Conservation (phyloP, 495 filamentous ascomycete genomes). For the Hypoxylon crocopeplum region DNA sequence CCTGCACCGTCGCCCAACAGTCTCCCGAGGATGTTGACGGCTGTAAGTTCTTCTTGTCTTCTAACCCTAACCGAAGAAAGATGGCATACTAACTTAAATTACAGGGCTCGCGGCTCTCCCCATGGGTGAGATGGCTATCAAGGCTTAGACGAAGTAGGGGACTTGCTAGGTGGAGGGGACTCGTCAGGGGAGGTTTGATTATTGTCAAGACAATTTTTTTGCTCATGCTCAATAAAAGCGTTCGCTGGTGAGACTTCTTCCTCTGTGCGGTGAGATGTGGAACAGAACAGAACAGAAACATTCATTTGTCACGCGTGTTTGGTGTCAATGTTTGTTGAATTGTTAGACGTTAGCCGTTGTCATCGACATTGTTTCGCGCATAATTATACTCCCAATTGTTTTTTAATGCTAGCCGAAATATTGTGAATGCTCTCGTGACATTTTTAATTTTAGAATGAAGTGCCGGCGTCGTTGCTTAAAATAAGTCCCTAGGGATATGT, state of each 20-base stretch:
- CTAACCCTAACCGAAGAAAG: not conserved
- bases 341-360: slow-evolving; percentile 32
- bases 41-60: slow-evolving; percentile 47
- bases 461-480: too few relatives aligned
- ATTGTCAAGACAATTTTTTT: not conserved
- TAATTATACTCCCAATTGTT: slow-evolving; percentile 25
- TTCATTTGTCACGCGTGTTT: too few relatives aligned
- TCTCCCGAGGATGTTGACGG: slow-evolving; percentile 58
- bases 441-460: too few relatives aligned
- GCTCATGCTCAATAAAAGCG: too few relatives aligned
- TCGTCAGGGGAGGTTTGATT: not conserved
- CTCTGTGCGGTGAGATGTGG: too few relatives aligned
- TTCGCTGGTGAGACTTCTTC: too few relatives aligned
- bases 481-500: too few relatives aligned
- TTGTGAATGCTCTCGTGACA: too few relatives aligned
- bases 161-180: not conserved
- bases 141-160: slow-evolving; percentile 47
- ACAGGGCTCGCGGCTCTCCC: slow-evolving; percentile 59
- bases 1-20: slow-evolving; percentile 56
- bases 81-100: not conserved
- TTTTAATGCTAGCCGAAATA: slow-evolving; percentile 1
- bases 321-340: too few relatives aligned
- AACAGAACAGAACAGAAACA: too few relatives aligned
- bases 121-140: slow-evolving; percentile 59
- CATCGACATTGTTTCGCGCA: slow-evolving; percentile 20